Conservation (phyloP, 192 early-diverging fungal species). For the Spizellomyces sp. region DNA sequence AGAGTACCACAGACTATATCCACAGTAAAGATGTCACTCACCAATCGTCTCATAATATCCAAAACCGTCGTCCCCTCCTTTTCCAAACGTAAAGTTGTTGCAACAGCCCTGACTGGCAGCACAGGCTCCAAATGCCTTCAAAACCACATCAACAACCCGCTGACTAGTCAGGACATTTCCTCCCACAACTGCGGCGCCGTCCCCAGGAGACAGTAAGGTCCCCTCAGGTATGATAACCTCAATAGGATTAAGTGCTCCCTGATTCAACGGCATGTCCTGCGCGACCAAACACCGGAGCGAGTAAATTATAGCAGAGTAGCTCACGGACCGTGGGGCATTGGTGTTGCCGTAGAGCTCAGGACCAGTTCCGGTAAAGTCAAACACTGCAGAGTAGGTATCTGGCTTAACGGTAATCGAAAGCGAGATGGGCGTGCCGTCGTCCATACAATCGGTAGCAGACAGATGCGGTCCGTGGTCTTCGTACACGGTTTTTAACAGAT, state of each 20-base stretch:
- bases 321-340: constrained; percentile 73
- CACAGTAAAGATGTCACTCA: constrained; percentile 22
- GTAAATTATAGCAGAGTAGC: constrained; percentile 95
- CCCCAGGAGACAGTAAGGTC: constrained; percentile 79
- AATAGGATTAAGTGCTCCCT: constrained; percentile 90
- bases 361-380: constrained; percentile 94
- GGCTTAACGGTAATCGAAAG: constrained; percentile 72
- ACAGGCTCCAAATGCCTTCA: constrained; percentile 87
- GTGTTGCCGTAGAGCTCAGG: constrained; percentile 66
- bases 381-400: constrained; percentile 71
- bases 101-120: constrained; percentile 91
- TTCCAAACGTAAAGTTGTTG: constrained; percentile 98
- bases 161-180: constrained; percentile 97
- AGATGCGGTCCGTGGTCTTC: constrained; percentile 43
- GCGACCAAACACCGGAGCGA: constrained; percentile 90
- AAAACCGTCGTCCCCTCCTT: constrained; percentile 80
- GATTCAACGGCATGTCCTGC: constrained; percentile 92
- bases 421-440: constrained; percentile 85
- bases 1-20: not conserved
- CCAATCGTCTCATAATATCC: constrained; percentile 98
- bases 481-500: constrained; percentile 68
- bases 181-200: constrained; percentile 90
- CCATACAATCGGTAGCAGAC: constrained; percentile 76
- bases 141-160: constrained; percentile 86
- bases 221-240: constrained; percentile 75